These are phyloP conservation scores for Tulasnella sp. DNA, from an alignment of 768 basidiomycete genomes.

Conservation along the genomic window DNA sequence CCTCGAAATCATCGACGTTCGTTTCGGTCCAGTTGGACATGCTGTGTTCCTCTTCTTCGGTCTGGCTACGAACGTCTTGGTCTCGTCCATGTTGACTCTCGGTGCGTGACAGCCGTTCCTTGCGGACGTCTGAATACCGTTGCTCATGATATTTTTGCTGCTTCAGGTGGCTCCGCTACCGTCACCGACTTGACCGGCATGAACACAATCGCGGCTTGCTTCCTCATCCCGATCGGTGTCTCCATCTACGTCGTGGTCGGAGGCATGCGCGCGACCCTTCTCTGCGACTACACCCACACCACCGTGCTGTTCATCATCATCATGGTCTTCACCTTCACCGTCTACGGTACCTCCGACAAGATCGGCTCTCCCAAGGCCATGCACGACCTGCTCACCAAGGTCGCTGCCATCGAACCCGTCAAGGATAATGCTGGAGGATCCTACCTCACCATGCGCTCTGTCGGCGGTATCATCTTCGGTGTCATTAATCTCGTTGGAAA, in stretches of 20 bases:
- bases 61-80: slow-evolving; percentile 84
- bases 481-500: slow-evolving; percentile 42
- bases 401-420: slow-evolving; percentile 39
- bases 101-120: slow-evolving; percentile 26
- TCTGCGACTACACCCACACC: slow-evolving; percentile 85
- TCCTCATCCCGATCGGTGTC: slow-evolving; percentile 80
- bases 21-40: slow-evolving; percentile 77
- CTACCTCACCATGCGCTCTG: slow-evolving; percentile 68
- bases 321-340: slow-evolving; percentile 61
- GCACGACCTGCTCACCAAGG: slow-evolving; percentile 58
- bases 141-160: too few relatives aligned
- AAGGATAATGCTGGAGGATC: slow-evolving; percentile 74
- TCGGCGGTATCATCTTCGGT: slow-evolving; percentile 68
- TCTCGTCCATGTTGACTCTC: slow-evolving; percentile 73
- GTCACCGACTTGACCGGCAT: slow-evolving; percentile 84
- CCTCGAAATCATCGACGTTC: slow-evolving; percentile 70
- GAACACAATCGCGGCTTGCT: slow-evolving; percentile 81
- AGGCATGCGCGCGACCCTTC: slow-evolving; percentile 74
- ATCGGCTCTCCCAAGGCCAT: slow-evolving; percentile 71
- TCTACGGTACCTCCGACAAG: slow-evolving; percentile 65
- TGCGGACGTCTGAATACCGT: neutral
- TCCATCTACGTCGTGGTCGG: slow-evolving; percentile 81
- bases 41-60: slow-evolving; percentile 83
- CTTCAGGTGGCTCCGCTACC: slow-evolving; percentile 48
- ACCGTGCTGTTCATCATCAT: slow-evolving; percentile 80